A percentile compares a stretch with the other conserved stretches of the same genome.
phyloP scores from a whole-genome alignment of 768 basidiomycete genomes.

The Boletus eberwhitei region DNA sequence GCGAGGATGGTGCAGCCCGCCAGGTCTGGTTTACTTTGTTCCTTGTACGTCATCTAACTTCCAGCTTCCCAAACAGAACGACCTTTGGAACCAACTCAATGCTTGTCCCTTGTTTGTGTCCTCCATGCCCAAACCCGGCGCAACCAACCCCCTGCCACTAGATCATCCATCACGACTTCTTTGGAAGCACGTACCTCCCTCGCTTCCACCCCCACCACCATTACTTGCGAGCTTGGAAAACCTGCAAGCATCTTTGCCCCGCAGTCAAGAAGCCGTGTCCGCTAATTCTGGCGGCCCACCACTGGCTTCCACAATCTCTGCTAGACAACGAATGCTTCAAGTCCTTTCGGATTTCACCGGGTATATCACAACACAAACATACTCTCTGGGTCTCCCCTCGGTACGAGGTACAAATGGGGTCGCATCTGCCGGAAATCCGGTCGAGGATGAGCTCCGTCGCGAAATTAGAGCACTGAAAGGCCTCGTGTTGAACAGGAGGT shows the following conservation, averaged over 20 bases:
- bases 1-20: slow-evolving; percentile 47
- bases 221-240: slow-evolving; percentile 23
- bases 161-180: slow-evolving; percentile 27
- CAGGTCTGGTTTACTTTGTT: slow-evolving; percentile 43
- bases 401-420: slow-evolving; percentile 18
- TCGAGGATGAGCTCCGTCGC: slow-evolving; percentile 63
- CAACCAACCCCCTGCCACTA: slow-evolving; percentile 1
- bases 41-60: not conserved
- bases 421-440: slow-evolving; percentile 17
- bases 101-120: slow-evolving; percentile 50
- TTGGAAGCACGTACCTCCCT: slow-evolving; percentile 40
- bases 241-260: slow-evolving; percentile 23
- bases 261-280: slow-evolving; percentile 12
- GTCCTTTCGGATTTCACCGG: slow-evolving; percentile 71
- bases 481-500: slow-evolving; percentile 69
- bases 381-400: slow-evolving; percentile 31
- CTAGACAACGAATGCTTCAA: slow-evolving; percentile 62
- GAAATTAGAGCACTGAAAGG: slow-evolving; percentile 80
- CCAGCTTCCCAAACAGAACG: slow-evolving; percentile 30
- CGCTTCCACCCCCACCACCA: slow-evolving; percentile 26
- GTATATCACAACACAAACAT: slow-evolving; percentile 73
- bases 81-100: slow-evolving; percentile 60
- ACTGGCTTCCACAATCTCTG: slow-evolving; percentile 24
- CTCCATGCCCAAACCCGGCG: slow-evolving; percentile 13
- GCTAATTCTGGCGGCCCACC: slow-evolving; percentile 4